Conservation (phyloP, 2,329 filamentous ascomycete genomes). For the Fusarium newnesense region DNA sequence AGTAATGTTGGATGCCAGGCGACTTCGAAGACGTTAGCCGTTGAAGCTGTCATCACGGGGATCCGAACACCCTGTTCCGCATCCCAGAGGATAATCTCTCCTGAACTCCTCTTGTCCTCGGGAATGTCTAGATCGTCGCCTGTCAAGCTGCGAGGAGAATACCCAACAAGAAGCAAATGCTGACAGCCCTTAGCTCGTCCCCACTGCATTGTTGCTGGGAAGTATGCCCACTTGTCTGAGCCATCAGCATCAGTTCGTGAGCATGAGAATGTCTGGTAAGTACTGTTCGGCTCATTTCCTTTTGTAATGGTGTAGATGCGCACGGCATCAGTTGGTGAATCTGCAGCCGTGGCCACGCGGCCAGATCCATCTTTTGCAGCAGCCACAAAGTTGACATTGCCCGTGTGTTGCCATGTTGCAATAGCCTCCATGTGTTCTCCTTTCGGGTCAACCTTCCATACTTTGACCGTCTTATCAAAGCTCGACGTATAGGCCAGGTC, state of each 20-base stretch:
- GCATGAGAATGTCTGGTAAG: slow-evolving; percentile 55
- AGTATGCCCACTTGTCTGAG: slow-evolving; percentile 68
- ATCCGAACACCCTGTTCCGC: slow-evolving; percentile 56
- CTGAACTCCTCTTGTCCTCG: slow-evolving; percentile 65
- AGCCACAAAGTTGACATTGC: slow-evolving; percentile 71
- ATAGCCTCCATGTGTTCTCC: slow-evolving; percentile 55
- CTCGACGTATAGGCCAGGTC: slow-evolving; percentile 67
- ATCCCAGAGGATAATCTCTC: slow-evolving; percentile 71
- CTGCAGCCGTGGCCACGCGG: slow-evolving; percentile 68
- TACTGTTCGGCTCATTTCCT: slow-evolving; percentile 50
- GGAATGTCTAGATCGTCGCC: slow-evolving; percentile 68
- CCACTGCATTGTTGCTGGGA: slow-evolving; percentile 72
- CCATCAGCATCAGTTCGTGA: slow-evolving; percentile 48
- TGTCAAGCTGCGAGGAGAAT: slow-evolving; percentile 66
- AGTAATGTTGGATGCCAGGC: slow-evolving; percentile 68
- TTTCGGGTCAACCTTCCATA: slow-evolving; percentile 59
- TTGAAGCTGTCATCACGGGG: slow-evolving; percentile 60
- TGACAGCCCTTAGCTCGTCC: slow-evolving; percentile 56
- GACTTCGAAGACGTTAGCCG: slow-evolving; percentile 72
- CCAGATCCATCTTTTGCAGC: slow-evolving; percentile 59
- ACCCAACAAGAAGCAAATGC: slow-evolving; percentile 69
- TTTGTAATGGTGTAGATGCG: slow-evolving; percentile 63
- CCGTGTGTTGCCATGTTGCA: slow-evolving; percentile 65
- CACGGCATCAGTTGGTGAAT: slow-evolving; percentile 64
- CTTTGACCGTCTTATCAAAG: slow-evolving; percentile 70